These are phyloP conservation scores for Tilletia setariae DNA, from an alignment of 1,284 basidiomycete genomes.

Conservation along the genomic window DNA sequence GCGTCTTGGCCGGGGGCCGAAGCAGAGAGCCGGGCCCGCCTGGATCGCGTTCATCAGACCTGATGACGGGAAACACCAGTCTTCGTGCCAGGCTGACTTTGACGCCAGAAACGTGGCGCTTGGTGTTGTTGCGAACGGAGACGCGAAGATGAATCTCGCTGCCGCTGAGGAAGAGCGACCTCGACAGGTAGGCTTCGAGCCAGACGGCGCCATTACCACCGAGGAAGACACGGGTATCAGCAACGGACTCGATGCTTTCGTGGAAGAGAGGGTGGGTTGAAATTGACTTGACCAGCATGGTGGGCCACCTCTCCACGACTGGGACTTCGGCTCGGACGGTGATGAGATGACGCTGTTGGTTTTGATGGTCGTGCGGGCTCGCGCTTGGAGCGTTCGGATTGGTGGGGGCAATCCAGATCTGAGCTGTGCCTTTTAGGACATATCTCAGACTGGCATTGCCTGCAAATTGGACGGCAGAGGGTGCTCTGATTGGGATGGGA, in stretches of 20 bases:
- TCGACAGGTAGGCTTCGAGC: constrained; percentile 41
- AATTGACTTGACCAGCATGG: background rate
- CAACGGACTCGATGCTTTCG: constrained; percentile 39
- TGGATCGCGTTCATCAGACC: constrained; percentile 23
- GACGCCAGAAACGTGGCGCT: constrained; percentile 41
- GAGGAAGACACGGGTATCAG: constrained; percentile 48
- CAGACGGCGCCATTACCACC: constrained; percentile 46
- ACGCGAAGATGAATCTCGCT: constrained; percentile 36
- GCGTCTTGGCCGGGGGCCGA: constrained; percentile 25
- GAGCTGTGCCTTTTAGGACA: constrained; percentile 41
- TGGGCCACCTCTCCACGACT: constrained; percentile 42
- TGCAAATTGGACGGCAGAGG: constrained; percentile 41
- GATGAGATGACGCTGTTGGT: constrained; percentile 41
- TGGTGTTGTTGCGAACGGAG: constrained; percentile 48
- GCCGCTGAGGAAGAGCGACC: constrained; percentile 42
- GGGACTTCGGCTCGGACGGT: constrained; percentile 38
- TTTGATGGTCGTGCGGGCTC: constrained; percentile 17
- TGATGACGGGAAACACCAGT: constrained; percentile 41
- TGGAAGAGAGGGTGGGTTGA: constrained; percentile 9
- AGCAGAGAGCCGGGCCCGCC: constrained; percentile 2
- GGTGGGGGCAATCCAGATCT: constrained; percentile 35
- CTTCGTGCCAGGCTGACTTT: constrained; percentile 38
- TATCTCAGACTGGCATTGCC: constrained; percentile 45
- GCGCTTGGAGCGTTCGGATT: background rate
- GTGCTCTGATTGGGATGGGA: constrained; percentile 36